Base-by-base conservation (phyloP, 805 yeast genomes). In the Maudiozyma barnettii region DNA sequence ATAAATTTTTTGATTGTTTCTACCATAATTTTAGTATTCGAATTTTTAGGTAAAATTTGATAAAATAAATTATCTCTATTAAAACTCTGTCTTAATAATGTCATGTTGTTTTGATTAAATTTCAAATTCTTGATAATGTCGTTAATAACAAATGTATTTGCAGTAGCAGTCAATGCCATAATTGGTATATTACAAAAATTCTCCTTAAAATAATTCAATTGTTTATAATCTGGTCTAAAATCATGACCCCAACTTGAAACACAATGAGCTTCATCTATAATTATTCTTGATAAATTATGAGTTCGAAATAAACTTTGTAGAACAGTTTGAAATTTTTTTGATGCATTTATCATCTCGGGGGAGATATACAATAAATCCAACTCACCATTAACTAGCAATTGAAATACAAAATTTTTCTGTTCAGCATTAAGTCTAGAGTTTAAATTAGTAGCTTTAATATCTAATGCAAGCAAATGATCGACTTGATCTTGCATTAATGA, bases 241-340 rank as follows among this genome's bases (percentile, higher is more conserved):
- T 93, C 99, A 66, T 93, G 99, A 19, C 99, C 99, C 99, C 99
- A 93, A 10, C 95, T 84, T 45, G 96, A 87, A 41, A 93, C 95
- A 74, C 99, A 93, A 67, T 93, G 99, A 0, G 99, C 99, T 61
- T 84, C 99, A 67, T 93, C 99, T 41, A 93, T 88, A 10, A 93
- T 96, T 36, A 93, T 75, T 46, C 98, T 72, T 0, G 97, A 95
- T 35, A 93, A 68, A 55, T 70, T 68, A 13, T 74, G 69, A 26
- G 72, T 73, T 16, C 71, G 68, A 61, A 84, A 72, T 7, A 93
- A 68, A 44, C 66, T 71, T 10, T 72, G 65, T 46, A 93, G 79
- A 0, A 82, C 81, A 46, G 70, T 72, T 57, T 78, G 82, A 40
- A 91, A 80, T 56, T 79, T 79, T 5, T 67, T 72, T 18, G 95